Percentiles rank a stretch among this genome's conserved stretches.
Evolutionary conservation across 2,329 filamentous ascomycete genomes (phyloP).

Genomic region (Camptophora hylomeconis): DNA sequence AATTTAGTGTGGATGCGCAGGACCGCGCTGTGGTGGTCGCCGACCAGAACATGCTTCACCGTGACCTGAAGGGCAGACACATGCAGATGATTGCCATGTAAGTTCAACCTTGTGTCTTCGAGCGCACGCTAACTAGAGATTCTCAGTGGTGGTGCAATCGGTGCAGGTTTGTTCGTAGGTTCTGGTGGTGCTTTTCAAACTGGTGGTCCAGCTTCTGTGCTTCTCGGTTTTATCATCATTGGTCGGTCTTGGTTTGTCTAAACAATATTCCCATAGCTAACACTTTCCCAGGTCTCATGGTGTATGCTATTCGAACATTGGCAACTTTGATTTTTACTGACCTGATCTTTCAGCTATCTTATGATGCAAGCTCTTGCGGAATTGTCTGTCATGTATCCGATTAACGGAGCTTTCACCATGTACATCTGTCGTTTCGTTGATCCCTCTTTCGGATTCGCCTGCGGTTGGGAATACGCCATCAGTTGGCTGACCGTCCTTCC

Average conservation of each 20-base stretch:
- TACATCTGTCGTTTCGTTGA: constrained; percentile 45
- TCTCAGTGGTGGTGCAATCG: constrained; percentile 21
- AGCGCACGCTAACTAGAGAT: too few species aligned
- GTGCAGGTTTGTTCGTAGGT: constrained; percentile 30
- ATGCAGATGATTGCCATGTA: constrained; percentile 29
- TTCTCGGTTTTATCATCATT: constrained; percentile 39
- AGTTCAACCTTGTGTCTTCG: too few species aligned
- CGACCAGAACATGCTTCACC: constrained; percentile 12
- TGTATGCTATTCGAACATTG: constrained; percentile 35
- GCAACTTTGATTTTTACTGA: constrained; percentile 31
- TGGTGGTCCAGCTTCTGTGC: constrained; percentile 26
- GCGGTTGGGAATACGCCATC: constrained; percentile 32
- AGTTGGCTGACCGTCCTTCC: constrained; percentile 47
- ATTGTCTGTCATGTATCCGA: constrained; percentile 47
- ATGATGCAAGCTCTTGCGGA: constrained; percentile 49
- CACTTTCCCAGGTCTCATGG: constrained; percentile 27
- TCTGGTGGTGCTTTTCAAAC: constrained; percentile 24
- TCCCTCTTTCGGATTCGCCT: constrained; percentile 36
- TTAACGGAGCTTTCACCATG: constrained; percentile 51
- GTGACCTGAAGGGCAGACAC: constrained; percentile 9
- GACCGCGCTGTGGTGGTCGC: constrained; percentile 8
- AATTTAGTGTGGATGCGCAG: constrained; percentile 16
- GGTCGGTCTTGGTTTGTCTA: constrained; percentile 21
- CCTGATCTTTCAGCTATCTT: constrained; percentile 49
- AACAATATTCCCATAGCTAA: constrained; percentile 15